Conservation (phyloP, 305 asterid species). For the Nicotiana rustica region DNA sequence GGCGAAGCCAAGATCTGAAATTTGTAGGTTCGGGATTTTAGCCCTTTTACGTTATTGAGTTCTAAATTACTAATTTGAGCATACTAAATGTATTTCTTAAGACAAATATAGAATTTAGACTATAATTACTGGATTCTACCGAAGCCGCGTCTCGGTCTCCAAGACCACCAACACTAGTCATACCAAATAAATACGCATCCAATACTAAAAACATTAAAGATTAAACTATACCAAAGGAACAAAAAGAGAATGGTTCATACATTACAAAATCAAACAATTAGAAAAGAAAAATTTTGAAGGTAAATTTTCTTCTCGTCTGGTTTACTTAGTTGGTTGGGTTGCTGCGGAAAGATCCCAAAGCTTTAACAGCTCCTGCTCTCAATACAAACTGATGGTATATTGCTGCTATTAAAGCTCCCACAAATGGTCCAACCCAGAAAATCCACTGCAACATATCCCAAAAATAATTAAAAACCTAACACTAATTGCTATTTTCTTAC, state of each 20-base stretch:
- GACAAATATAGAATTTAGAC: no score
- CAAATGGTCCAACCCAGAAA: slow-evolving; percentile 94
- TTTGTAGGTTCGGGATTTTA: no score
- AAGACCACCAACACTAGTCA: slow-evolving; percentile 32
- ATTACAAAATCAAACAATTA: slow-evolving; percentile 31
- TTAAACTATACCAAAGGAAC: slow-evolving; percentile 28
- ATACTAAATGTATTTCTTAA: no score
- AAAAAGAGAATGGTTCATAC: slow-evolving; percentile 20
- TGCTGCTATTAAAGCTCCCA: slow-evolving; percentile 80
- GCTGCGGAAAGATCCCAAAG: slow-evolving; percentile 94
- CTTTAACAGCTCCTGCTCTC: slow-evolving; percentile 81
- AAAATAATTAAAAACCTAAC: neutral
- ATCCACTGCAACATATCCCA: slow-evolving; percentile 65
- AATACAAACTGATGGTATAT: slow-evolving; percentile 75
- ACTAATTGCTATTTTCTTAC: neutral
- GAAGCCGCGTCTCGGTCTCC: no score
- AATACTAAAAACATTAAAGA: neutral
- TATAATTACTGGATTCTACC: no score
- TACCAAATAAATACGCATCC: slow-evolving; percentile 46
- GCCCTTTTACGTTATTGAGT: no score
- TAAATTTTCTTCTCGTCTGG: no score
- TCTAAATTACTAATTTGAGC: no score
- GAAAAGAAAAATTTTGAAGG: slow-evolving; percentile 5
- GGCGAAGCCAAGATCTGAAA: no score
- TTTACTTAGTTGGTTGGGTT: slow-evolving; percentile 62